phyloP scores from a whole-genome alignment of 1,284 basidiomycete species.

The Naganishia sp. region DNA sequence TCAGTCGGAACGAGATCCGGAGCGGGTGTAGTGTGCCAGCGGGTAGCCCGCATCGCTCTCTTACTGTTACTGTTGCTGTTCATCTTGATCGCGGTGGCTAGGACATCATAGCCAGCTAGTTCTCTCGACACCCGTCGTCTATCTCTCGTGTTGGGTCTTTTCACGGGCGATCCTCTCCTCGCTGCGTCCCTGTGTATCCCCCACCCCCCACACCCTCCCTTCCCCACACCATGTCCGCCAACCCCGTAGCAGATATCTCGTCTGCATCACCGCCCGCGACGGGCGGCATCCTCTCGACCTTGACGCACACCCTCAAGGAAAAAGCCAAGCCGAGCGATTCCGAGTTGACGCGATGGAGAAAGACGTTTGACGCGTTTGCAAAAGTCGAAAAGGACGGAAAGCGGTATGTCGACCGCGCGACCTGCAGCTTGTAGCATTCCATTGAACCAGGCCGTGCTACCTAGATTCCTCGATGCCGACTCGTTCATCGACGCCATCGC shows the following conservation, averaged over 20 bases:
- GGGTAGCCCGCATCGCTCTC: no score
- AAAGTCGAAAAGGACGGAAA: constrained; percentile 69
- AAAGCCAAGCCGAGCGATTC: constrained; percentile 65
- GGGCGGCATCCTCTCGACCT: constrained; percentile 8
- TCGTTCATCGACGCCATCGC: constrained; percentile 92
- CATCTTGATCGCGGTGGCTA: no score
- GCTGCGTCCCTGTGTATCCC: neutral
- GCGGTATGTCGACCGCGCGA: constrained; percentile 63
- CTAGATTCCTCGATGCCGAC: constrained; percentile 72
- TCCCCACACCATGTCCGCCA: constrained; percentile 8
- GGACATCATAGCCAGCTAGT: no score
- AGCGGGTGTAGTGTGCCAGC: no score
- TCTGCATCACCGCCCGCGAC: constrained; percentile 1
- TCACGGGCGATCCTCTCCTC: neutral
- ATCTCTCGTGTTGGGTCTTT: no score
- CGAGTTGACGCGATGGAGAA: constrained; percentile 81
- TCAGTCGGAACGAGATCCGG: no score
- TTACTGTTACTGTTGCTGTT: no score
- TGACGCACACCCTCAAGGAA: constrained; percentile 26
- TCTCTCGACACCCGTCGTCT: neutral
- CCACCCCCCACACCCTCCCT: neutral
- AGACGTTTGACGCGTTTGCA: constrained; percentile 79
- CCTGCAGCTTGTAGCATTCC: constrained; percentile 41
- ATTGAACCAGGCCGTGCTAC: no score
- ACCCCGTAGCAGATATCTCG: constrained; percentile 20